Conservation (phyloP, 495 filamentous ascomycete genomes). For the Daldinia caldariorum region DNA sequence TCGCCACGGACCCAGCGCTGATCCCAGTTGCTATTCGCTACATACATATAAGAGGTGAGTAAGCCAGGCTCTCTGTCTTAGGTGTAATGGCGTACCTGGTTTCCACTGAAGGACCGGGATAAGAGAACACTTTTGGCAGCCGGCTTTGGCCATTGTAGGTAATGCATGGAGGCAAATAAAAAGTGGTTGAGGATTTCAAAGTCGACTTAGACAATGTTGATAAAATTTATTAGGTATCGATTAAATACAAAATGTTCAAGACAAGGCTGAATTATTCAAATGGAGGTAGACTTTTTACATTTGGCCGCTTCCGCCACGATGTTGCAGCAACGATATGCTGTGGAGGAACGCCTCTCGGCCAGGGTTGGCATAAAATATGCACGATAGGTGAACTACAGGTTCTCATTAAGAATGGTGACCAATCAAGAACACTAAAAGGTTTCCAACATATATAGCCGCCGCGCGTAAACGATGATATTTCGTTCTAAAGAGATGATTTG, state of each 20-base stretch:
- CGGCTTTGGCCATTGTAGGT: not conserved
- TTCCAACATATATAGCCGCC: not conserved
- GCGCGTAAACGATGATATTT: not conserved
- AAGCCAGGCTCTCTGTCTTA: not conserved
- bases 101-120: conserved; percentile 2
- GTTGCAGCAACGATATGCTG: not conserved
- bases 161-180: not conserved
- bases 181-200: not conserved
- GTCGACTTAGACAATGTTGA: not conserved
- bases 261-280: not conserved
- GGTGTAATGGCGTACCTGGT: not conserved
- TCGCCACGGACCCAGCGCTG: not conserved
- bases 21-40: not conserved
- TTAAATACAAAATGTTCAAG: not conserved
- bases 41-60: not conserved
- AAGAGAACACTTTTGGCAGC: not conserved
- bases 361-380: not conserved
- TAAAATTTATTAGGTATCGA: not conserved
- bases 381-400: not conserved
- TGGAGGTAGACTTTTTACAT: not conserved
- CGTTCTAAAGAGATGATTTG: not conserved
- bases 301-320: not conserved
- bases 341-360: not conserved
- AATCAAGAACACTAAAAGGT: not conserved
- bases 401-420: not conserved